Base-by-base conservation (phyloP, 768 basidiomycete species). In the Boletus rubropictus region DNA sequence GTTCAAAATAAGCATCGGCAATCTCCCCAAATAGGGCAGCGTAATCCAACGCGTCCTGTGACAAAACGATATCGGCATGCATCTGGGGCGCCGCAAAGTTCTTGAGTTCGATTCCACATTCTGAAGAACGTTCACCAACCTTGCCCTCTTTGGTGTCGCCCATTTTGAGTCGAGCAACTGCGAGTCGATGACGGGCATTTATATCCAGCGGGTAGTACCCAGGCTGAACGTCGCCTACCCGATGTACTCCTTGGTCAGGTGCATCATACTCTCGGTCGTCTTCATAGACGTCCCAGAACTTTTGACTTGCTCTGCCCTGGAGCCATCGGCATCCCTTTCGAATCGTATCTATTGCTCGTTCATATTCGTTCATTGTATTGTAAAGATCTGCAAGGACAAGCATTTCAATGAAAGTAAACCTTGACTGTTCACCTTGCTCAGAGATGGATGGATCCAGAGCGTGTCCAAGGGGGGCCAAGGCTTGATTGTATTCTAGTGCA, bases 141-240 rank as follows among this genome's bases (percentile, higher is more conserved):
- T 83, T 82, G 8, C 86, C 93, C 61, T 95, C 91, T 5, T 82
- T 81, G 5, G 79, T 56, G 48, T 93, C 80, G 0, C 87, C 86
- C 69, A 86, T 75, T 63, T 80, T 86, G 18, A 96, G 77, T 48
- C 94, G 73, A 1, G 89, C 80, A 9, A 95, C 72, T 0, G 89
- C 90, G 3, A 98, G 68, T 18, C 93, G 75, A 64, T 92, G 86
- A 40, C 94, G 70, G 1, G 93, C 79, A 52, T 42, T 42, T 32
- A 32, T 12, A 3, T 32, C 29, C 5, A 42, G 21, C n/a, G 29
- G 20, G 17, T 32, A 42, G 41, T n/a, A 42, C 4, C 41, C 41
- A n/a, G 41, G 21, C 21, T 32, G 31, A n/a, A 42, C 41, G 21
- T 32, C 41, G 10, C 41, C 41, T 22, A 15, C n/a, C 9, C 31